Evolutionary conservation across 495 filamentous ascomycete species (phyloP).

Genomic region (Chaetomium tenue): DNA sequence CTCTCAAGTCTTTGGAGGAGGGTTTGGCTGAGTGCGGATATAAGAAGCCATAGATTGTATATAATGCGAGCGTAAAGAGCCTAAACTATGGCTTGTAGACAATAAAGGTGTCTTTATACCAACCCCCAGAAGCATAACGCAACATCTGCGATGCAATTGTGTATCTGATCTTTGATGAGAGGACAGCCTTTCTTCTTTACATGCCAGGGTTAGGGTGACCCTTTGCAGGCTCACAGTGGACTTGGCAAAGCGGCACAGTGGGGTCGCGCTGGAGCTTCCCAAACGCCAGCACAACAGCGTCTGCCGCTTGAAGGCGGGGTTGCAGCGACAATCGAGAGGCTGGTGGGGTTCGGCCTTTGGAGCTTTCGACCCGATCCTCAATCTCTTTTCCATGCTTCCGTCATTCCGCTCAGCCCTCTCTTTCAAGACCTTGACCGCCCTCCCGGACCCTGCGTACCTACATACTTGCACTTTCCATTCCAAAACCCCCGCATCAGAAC

Average conservation of each 20-base stretch:
- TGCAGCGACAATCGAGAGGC: slow-evolving; percentile 42
- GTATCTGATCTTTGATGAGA: too few species aligned
- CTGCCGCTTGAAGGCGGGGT: slow-evolving; percentile 29
- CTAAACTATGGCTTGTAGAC: neutral
- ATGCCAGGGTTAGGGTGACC: neutral
- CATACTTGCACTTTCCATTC: slow-evolving; percentile 3
- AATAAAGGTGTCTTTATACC: neutral
- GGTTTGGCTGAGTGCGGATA: slow-evolving; percentile 70
- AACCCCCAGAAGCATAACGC: too few species aligned
- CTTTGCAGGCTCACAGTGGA: neutral
- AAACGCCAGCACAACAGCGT: slow-evolving; percentile 12
- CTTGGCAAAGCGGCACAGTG: slow-evolving; percentile 10
- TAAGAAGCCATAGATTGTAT: slow-evolving; percentile 45
- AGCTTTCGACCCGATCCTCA: slow-evolving; percentile 42
- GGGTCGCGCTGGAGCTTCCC: neutral
- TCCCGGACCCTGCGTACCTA: slow-evolving; percentile 1
- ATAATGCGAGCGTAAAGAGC: neutral
- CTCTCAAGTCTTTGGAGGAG: slow-evolving; percentile 71
- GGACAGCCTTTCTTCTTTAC: neutral
- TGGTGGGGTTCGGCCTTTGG: slow-evolving; percentile 41
- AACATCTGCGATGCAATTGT: neutral
- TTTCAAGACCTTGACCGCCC: slow-evolving; percentile 24
- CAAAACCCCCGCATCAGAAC: slow-evolving; percentile 11
- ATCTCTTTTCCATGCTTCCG: slow-evolving; percentile 37
- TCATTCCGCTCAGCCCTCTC: slow-evolving; percentile 29